A percentile compares a stretch with the other conserved stretches of the same genome.
Evolutionary conservation across 352 stramenopile species (phyloP).

Genomic region (Pythium rishiriense): DNA sequence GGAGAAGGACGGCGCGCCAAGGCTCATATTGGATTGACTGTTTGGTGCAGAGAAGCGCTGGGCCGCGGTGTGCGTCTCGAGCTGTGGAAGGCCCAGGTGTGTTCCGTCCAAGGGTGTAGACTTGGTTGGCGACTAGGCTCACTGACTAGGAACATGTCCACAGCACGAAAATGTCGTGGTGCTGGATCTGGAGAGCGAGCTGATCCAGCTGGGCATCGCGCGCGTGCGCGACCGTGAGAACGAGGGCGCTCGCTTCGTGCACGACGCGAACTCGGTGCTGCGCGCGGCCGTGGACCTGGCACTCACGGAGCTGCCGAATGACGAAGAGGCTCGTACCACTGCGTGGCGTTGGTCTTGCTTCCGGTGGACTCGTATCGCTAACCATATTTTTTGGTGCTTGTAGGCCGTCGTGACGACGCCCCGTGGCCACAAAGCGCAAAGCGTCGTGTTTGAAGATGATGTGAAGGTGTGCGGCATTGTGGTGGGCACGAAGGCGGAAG

Average conservation of each 20-base stretch:
- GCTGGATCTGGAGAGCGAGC: slow-evolving; percentile 80
- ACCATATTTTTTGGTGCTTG: too few relatives aligned
- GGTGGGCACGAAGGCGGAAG: slow-evolving; percentile 46
- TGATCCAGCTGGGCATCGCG: slow-evolving; percentile 83
- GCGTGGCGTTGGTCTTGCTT: too few relatives aligned
- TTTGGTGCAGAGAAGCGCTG: slow-evolving; percentile 59
- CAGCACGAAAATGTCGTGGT: slow-evolving; percentile 88
- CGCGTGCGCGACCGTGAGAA: slow-evolving; percentile 78
- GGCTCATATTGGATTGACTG: background rate
- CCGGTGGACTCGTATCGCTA: too few relatives aligned
- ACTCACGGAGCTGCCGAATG: slow-evolving; percentile 77
- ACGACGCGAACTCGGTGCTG: slow-evolving; percentile 73
- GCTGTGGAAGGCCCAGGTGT: slow-evolving; percentile 85
- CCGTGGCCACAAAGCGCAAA: slow-evolving; percentile 68
- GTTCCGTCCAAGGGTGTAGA: background rate
- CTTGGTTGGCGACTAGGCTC: background rate
- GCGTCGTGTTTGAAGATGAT: slow-evolving; percentile 72
- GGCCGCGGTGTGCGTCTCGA: slow-evolving; percentile 79
- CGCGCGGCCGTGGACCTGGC: slow-evolving; percentile 69
- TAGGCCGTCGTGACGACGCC: slow-evolving; percentile 79
- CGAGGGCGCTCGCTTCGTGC: slow-evolving; percentile 58
- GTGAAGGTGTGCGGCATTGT: slow-evolving; percentile 78
- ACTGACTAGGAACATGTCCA: too few relatives aligned
- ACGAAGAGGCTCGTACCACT: too few relatives aligned
- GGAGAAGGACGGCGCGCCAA: background rate